Percentiles rank a stretch among this genome's conserved stretches.
phyloP scores from a whole-genome alignment of 176 grass and related monocot species.

The Aechmea fasciata region DNA sequence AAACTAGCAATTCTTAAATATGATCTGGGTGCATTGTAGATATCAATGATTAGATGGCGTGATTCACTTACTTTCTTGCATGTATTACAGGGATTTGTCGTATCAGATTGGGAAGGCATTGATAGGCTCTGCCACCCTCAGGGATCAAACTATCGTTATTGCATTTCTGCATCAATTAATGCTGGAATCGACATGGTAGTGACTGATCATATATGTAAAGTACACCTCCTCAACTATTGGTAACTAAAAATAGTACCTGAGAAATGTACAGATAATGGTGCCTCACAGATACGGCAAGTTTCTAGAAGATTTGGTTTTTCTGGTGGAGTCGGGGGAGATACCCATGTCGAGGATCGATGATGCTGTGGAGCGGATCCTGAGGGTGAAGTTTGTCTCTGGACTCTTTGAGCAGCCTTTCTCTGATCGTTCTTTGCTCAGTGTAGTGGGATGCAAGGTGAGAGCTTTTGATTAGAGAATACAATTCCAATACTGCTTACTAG shows the following conservation, averaged over 20 bases:
- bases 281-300: slow-evolving; percentile 76
- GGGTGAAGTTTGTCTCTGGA: slow-evolving; percentile 86
- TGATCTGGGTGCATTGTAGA: background rate
- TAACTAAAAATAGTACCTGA: slow-evolving; percentile 26
- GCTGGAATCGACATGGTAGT: slow-evolving; percentile 93
- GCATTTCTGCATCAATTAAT: slow-evolving; percentile 70
- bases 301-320: slow-evolving; percentile 74
- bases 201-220: slow-evolving; percentile 18
- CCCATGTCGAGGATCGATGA: slow-evolving; percentile 65
- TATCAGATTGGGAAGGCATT: slow-evolving; percentile 92
- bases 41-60: background rate
- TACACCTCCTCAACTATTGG: background rate
- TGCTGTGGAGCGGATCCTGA: slow-evolving; percentile 70
- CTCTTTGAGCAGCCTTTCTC: slow-evolving; percentile 87
- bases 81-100: slow-evolving; percentile 66
- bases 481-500: background rate
- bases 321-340: slow-evolving; percentile 72
- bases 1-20: no score
- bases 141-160: slow-evolving; percentile 70
- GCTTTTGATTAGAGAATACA: background rate
- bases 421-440: slow-evolving; percentile 44
- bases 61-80: background rate
- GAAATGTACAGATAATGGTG: slow-evolving; percentile 73
- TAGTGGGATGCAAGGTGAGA: slow-evolving; percentile 68
- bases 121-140: slow-evolving; percentile 67